Percentiles rank a stretch among this genome's conserved stretches.
phyloP scores from a whole-genome alignment of 345 rosid genomes.

The Trapa incisa region DNA sequence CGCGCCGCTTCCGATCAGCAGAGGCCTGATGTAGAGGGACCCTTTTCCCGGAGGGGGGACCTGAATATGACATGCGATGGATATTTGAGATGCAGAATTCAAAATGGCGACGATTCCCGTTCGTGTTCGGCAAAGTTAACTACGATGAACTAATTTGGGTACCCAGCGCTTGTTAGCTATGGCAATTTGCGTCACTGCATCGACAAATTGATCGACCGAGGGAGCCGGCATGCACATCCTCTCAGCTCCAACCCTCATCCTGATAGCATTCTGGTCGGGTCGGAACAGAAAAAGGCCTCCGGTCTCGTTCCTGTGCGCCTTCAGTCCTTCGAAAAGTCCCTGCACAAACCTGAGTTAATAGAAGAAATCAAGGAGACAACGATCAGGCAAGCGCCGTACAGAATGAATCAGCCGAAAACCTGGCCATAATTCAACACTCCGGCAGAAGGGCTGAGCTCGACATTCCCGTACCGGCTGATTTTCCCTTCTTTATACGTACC shows the following conservation, averaged over 20 bases:
- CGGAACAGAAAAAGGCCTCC: constrained; percentile 65
- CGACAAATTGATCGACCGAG: constrained; percentile 53
- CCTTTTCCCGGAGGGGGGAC: constrained; percentile 86
- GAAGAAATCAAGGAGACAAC: neutral
- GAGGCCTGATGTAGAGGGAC: constrained; percentile 61
- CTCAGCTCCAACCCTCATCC: constrained; percentile 68
- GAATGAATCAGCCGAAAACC: constrained; percentile 25
- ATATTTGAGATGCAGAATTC: neutral
- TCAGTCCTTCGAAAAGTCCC: constrained; percentile 76
- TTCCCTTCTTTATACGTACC: constrained; percentile 35
- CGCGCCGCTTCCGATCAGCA: constrained; percentile 74
- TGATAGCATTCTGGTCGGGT: constrained; percentile 49
- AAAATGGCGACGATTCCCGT: neutral
- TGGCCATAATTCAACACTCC: constrained; percentile 85
- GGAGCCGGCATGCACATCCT: constrained; percentile 85
- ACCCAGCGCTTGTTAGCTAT: constrained; percentile 83
- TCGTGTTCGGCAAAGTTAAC: neutral
- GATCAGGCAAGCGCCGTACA: too few species aligned
- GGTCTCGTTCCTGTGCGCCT: constrained; percentile 61
- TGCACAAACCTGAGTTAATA: constrained; percentile 5
- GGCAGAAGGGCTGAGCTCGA: constrained; percentile 68
- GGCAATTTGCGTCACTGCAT: constrained; percentile 58
- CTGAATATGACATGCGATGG: constrained; percentile 14
- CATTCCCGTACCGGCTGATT: constrained; percentile 38
- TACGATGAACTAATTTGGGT: neutral